phyloP scores from a whole-genome alignment of 2,329 filamentous ascomycete species.

The Diplodia sapinea region DNA sequence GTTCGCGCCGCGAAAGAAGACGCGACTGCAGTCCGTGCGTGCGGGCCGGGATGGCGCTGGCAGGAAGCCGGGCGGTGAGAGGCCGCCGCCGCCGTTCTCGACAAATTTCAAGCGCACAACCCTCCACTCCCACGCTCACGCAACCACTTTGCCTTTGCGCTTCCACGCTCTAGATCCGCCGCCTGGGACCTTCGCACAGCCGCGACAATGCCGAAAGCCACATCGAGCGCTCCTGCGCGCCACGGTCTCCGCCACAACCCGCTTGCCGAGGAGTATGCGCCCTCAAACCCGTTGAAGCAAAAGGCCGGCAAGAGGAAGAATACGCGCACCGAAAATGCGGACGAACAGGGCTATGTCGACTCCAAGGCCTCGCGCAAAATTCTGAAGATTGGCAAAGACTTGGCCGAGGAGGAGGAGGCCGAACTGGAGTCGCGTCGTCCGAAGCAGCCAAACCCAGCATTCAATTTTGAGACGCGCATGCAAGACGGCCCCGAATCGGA shows the following conservation, averaged over 20 bases:
- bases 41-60: neutral
- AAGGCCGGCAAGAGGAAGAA: slow-evolving; percentile 69
- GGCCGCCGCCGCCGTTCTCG: slow-evolving; percentile 5
- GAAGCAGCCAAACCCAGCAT: slow-evolving; percentile 65
- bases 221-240: slow-evolving; percentile 60
- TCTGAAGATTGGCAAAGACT: slow-evolving; percentile 83
- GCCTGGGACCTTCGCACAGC: neutral
- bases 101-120: slow-evolving; percentile 30
- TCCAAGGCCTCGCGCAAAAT: slow-evolving; percentile 88
- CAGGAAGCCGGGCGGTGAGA: slow-evolving; percentile 8
- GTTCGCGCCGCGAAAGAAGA: slow-evolving; percentile 14
- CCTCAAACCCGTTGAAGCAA: slow-evolving; percentile 72
- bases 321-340: slow-evolving; percentile 60
- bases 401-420: slow-evolving; percentile 79
- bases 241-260: slow-evolving; percentile 81
- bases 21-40: neutral
- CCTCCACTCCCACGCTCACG: neutral
- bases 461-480: slow-evolving; percentile 80
- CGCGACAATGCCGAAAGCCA: slow-evolving; percentile 76
- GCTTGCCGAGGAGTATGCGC: slow-evolving; percentile 85
- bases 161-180: neutral
- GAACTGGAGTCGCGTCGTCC: slow-evolving; percentile 52
- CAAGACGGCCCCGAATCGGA: slow-evolving; percentile 54
- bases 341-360: slow-evolving; percentile 77
- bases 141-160: neutral